Evolutionary conservation across 768 basidiomycete genomes (phyloP).

Genomic region (Russula sp.): DNA sequence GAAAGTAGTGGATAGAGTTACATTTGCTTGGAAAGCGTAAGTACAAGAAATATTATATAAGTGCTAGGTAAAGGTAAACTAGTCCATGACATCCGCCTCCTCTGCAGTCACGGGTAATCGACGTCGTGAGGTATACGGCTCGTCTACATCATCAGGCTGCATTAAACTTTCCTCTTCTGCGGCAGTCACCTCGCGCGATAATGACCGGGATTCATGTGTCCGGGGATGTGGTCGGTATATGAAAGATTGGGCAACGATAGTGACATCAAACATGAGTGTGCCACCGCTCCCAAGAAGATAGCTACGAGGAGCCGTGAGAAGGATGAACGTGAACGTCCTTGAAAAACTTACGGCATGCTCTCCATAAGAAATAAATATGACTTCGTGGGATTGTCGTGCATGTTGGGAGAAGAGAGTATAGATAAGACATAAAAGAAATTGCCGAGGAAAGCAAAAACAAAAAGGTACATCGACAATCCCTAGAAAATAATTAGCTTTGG

Average conservation of each 20-base stretch:
- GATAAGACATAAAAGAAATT: conserved; percentile 92
- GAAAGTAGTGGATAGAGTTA: background rate
- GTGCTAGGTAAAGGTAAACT: background rate
- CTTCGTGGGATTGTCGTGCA: conserved; percentile 54
- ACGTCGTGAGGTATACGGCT: conserved; percentile 26
- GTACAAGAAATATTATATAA: background rate
- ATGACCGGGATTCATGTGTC: conserved; percentile 22
- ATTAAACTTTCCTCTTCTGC: conserved; percentile 35
- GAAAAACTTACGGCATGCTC: conserved; percentile 71
- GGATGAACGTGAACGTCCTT: background rate
- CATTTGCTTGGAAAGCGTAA: background rate
- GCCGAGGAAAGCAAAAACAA: conserved; percentile 90
- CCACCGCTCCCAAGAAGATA: conserved; percentile 92
- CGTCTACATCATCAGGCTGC: conserved; percentile 23
- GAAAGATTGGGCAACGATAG: conserved; percentile 82
- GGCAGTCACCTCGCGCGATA: conserved; percentile 30
- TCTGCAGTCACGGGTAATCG: conserved; percentile 26
- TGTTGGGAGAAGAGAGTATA: conserved; percentile 73
- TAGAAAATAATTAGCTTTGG: conserved; percentile 35
- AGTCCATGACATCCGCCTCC: conserved; percentile 18
- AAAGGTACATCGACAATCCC: conserved; percentile 92
- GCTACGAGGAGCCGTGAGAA: conserved; percentile 39
- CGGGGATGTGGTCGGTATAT: conserved; percentile 61
- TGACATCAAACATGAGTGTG: conserved; percentile 89
- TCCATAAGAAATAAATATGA: conserved; percentile 70